Percentiles rank a stretch among this genome's conserved stretches.
These are phyloP conservation scores for Pseudocercospora macadamiae DNA, from an alignment of 2,329 filamentous ascomycete genomes.

Conservation along the genomic window DNA sequence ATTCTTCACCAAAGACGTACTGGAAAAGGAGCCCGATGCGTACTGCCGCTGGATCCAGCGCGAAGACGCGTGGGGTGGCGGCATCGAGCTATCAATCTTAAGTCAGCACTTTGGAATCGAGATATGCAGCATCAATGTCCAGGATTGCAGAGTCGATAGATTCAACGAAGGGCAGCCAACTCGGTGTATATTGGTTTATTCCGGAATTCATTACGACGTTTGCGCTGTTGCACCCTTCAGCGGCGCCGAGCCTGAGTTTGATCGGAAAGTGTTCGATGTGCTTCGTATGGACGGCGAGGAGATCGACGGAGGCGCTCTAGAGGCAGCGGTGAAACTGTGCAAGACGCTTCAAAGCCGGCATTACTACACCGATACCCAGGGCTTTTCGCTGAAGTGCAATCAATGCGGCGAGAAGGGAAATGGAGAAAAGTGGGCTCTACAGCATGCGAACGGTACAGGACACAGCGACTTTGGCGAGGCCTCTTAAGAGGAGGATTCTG, in stretches of 20 bases:
- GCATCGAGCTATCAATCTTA: constrained; percentile 84
- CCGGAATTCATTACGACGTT: constrained; percentile 90
- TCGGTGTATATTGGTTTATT: constrained; percentile 83
- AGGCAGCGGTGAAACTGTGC: constrained; percentile 61
- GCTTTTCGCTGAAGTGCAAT: constrained; percentile 78
- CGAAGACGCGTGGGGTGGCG: constrained; percentile 85
- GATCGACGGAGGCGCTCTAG: constrained; percentile 56
- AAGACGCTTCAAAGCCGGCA: constrained; percentile 67
- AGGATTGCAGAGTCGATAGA: constrained; percentile 66
- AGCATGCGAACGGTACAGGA: constrained; percentile 65
- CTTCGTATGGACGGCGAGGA: constrained; percentile 39
- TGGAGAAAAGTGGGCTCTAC: constrained; percentile 64
- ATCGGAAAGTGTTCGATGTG: constrained; percentile 73
- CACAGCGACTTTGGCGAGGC: constrained; percentile 59
- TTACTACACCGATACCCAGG: constrained; percentile 87
- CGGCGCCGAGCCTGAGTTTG: constrained; percentile 69
- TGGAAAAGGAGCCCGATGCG: constrained; percentile 69
- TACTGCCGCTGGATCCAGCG: constrained; percentile 84
- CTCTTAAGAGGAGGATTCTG: constrained; percentile 8
- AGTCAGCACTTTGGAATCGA: constrained; percentile 84
- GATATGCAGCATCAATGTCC: constrained; percentile 81
- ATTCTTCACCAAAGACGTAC: constrained; percentile 73
- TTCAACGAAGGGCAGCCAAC: constrained; percentile 75
- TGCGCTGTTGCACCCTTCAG: constrained; percentile 73
- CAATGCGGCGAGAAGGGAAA: constrained; percentile 69